A percentile compares a stretch with the other conserved stretches of the same genome.
phyloP scores from a whole-genome alignment of 768 basidiomycete genomes.

The Suillus subluteus region DNA sequence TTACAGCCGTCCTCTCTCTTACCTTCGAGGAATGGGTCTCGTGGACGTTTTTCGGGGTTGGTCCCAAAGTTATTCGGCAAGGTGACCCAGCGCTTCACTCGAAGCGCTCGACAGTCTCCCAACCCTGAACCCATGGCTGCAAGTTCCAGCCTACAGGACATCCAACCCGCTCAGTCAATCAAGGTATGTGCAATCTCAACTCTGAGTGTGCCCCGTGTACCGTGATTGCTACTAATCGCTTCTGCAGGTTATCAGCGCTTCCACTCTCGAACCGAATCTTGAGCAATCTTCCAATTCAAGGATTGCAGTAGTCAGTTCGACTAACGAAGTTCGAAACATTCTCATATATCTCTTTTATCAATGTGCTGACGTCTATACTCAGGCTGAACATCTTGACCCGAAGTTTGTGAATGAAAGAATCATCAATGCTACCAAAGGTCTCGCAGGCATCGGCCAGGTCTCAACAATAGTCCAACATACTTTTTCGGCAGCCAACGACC shows the following conservation, averaged over 20 bases:
- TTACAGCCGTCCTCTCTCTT: neutral
- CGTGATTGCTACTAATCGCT: neutral
- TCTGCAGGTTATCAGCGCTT: neutral
- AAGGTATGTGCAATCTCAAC: too few species aligned
- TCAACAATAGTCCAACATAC: too few species aligned
- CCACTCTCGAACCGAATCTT: neutral
- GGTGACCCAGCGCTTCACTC: neutral
- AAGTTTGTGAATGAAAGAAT: neutral
- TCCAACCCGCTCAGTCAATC: too few species aligned
- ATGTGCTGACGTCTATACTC: neutral
- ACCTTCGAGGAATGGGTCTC: neutral
- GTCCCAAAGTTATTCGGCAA: neutral
- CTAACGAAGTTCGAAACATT: neutral
- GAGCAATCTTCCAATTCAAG: neutral
- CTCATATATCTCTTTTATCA: neutral
- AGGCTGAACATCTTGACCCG: neutral
- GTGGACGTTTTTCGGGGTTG: neutral
- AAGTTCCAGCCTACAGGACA: neutral
- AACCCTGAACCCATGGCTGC: neutral
- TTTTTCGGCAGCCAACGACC: too few species aligned
- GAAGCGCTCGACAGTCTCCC: neutral
- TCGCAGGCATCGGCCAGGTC: too few species aligned
- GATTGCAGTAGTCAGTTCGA: neutral
- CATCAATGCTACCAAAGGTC: neutral
- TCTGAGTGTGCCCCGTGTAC: neutral